phyloP scores from a whole-genome alignment of 1,284 basidiomycete genomes.

The Sporisorium graminicola region DNA sequence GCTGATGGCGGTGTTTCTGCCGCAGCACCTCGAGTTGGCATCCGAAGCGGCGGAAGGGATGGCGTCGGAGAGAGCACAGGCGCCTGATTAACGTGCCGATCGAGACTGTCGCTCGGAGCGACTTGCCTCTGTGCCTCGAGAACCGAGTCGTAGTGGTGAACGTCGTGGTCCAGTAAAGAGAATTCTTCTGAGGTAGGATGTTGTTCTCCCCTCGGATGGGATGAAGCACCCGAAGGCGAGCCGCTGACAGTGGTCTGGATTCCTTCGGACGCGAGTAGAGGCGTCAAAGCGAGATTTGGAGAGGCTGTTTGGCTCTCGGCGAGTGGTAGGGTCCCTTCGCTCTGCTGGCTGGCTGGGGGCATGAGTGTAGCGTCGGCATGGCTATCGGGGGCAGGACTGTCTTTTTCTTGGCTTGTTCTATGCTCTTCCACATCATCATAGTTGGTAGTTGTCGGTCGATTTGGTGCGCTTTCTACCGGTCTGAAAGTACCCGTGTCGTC shows the following conservation, averaged over 20 bases:
- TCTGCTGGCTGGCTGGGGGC: conserved; percentile 5
- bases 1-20: background rate
- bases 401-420: background rate
- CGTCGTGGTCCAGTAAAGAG: background rate
- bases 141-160: background rate
- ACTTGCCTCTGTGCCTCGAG: background rate
- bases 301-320: background rate
- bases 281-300: background rate
- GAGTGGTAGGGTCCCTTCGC: conserved; percentile 16
- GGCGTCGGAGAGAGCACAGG: conserved; percentile 4
- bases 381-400: background rate
- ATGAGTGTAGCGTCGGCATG: background rate
- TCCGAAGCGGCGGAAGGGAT: conserved; percentile 22
- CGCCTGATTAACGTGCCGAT: background rate
- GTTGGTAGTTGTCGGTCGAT: background rate
- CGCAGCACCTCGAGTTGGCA: conserved; percentile 5
- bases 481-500: background rate
- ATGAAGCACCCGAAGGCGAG: background rate
- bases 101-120: background rate
- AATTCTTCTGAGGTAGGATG: background rate
- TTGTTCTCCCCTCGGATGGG: background rate
- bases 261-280: background rate
- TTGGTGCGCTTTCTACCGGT: background rate
- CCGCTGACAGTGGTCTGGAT: background rate
- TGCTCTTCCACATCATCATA: background rate